Evolutionary conservation across 495 filamentous ascomycete species (phyloP).

Genomic region (Penicillium goetzii): DNA sequence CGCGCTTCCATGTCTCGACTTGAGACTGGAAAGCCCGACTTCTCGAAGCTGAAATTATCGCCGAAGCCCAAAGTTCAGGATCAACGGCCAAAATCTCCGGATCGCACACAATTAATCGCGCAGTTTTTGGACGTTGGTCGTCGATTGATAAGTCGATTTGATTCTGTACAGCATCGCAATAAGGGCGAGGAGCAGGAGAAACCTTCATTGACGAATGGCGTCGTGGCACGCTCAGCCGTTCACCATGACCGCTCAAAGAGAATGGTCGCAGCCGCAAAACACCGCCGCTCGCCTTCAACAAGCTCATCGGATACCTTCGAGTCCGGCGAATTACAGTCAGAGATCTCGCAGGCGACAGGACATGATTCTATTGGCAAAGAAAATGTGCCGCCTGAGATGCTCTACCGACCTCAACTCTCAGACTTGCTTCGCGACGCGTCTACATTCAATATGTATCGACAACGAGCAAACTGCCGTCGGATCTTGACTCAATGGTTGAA

Average conservation of each 20-base stretch:
- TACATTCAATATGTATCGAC: constrained; percentile 58
- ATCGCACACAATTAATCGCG: constrained; percentile 50
- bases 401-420: constrained; percentile 58
- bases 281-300: constrained; percentile 25
- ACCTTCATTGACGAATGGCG: constrained; percentile 32
- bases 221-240: constrained; percentile 40
- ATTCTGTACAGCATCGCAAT: constrained; percentile 26
- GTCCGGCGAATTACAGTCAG: constrained; percentile 34
- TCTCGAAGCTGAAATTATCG: constrained; percentile 35
- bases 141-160: constrained; percentile 44
- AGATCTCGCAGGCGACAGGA: constrained; percentile 28
- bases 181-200: constrained; percentile 24
- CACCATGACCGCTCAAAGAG: constrained; percentile 43
- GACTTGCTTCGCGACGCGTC: constrained; percentile 62
- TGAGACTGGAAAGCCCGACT: constrained; percentile 44
- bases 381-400: constrained; percentile 41
- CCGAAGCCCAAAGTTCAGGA: constrained; percentile 28
- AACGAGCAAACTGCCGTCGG: constrained; percentile 50
- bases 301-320: constrained; percentile 33
- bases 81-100: constrained; percentile 34
- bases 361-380: constrained; percentile 36
- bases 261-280: constrained; percentile 30
- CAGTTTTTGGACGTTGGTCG: constrained; percentile 52
- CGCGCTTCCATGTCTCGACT: constrained; percentile 54
- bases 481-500: constrained; percentile 59